Percentiles rank a stretch among this genome's conserved stretches.
Evolutionary conservation across 2,329 filamentous ascomycete species (phyloP).

Genomic region (Cladosporium sp.): DNA sequence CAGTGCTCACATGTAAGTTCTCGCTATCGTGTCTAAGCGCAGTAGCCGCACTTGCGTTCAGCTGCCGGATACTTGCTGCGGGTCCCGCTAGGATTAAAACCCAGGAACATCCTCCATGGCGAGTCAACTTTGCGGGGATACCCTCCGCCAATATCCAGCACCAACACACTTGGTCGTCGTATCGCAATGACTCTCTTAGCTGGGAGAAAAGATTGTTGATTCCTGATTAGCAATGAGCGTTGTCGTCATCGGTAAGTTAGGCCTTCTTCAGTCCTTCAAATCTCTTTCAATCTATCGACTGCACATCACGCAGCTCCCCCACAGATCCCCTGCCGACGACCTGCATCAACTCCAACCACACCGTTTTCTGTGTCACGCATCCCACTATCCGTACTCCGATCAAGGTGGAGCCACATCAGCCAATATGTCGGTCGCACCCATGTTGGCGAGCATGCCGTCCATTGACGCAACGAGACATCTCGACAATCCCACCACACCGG

Average conservation of each 20-base stretch:
- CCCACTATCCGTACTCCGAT: background rate
- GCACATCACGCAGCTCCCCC: background rate
- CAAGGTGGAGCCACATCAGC: background rate
- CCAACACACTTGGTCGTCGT: background rate
- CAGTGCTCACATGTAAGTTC: background rate
- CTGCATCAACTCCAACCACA: background rate
- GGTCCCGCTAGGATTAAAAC: constrained; percentile 2
- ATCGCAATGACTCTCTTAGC: background rate
- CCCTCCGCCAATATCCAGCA: background rate
- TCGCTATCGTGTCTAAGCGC: constrained; percentile 2
- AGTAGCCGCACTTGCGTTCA: background rate
- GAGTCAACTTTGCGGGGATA: constrained; percentile 5
- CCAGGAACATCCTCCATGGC: background rate
- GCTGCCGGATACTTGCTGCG: background rate
- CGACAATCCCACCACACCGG: background rate
- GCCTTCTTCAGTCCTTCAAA: background rate
- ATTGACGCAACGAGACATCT: constrained; percentile 2
- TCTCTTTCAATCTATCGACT: background rate
- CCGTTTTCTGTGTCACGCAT: background rate
- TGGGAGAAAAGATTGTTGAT: too few species aligned
- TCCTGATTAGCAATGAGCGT: too few species aligned
- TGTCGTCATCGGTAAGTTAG: background rate
- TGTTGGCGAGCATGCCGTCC: background rate
- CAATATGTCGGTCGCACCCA: constrained; percentile 2
- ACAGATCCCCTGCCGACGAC: background rate